phyloP scores from a whole-genome alignment of 805 yeast genomes.

The Yarrowia bubula region DNA sequence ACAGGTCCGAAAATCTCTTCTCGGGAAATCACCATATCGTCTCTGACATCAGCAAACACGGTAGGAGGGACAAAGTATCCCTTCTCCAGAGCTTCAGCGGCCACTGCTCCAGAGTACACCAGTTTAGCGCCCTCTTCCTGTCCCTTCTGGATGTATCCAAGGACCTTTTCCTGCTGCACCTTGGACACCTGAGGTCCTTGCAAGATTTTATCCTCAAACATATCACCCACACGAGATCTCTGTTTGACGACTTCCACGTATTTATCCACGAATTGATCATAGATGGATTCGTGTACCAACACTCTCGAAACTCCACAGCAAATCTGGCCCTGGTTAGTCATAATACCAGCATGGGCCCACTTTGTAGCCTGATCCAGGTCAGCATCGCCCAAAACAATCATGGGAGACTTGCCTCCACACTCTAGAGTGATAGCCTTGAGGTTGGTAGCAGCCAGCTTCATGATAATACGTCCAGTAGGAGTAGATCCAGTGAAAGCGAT shows the following conservation, averaged over 20 bases:
- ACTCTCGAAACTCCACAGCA: constrained; percentile 94
- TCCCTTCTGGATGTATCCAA: constrained; percentile 74
- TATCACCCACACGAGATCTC: constrained; percentile 58
- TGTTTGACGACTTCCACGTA: constrained; percentile 53
- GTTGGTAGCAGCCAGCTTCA: constrained; percentile 68
- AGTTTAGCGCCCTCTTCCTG: constrained; percentile 78
- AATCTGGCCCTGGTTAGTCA: constrained; percentile 93
- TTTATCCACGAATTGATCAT: constrained; percentile 66
- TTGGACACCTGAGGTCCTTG: constrained; percentile 92
- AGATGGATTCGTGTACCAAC: constrained; percentile 78
- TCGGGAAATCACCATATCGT: constrained; percentile 62
- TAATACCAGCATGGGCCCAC: constrained; percentile 74
- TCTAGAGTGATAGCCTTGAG: constrained; percentile 90
- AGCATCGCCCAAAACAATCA: constrained; percentile 83
- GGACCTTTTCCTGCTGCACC: constrained; percentile 70
- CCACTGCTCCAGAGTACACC: constrained; percentile 70
- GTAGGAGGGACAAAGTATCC: constrained; percentile 79
- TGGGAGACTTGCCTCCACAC: constrained; percentile 95
- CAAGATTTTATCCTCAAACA: constrained; percentile 67
- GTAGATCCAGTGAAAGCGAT: constrained; percentile 96
- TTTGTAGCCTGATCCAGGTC: constrained; percentile 73
- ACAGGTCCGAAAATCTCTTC: constrained; percentile 94
- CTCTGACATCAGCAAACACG: constrained; percentile 67
- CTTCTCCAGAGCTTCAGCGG: constrained; percentile 42
- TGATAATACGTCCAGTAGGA: constrained; percentile 77